Conservation (phyloP, 106 monocot species). For the Hemerocallis citrina region DNA sequence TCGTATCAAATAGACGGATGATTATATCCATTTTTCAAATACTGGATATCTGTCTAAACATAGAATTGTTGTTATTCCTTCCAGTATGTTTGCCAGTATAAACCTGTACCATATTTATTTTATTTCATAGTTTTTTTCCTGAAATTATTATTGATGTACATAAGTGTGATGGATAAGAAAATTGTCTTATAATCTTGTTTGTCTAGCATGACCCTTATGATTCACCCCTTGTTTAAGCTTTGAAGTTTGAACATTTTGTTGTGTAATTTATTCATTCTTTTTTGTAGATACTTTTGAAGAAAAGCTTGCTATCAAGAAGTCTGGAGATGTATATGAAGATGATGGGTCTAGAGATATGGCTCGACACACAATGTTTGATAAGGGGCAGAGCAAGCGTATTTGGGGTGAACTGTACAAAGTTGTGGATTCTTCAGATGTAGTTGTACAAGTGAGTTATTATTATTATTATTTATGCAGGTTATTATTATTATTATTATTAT, state of each 20-base stretch:
- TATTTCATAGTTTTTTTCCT: no score
- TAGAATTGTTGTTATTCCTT: no score
- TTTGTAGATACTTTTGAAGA: slow-evolving; percentile 67
- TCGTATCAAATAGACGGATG: no score
- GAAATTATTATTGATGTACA: no score
- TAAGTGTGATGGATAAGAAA: no score
- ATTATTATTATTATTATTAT: no score
- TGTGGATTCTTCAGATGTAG: slow-evolving; percentile 94
- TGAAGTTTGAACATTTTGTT: not conserved
- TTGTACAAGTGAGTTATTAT: slow-evolving; percentile 60
- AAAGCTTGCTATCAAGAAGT: slow-evolving; percentile 26
- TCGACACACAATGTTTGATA: slow-evolving; percentile 94
- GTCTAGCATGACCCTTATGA: not conserved
- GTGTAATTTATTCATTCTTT: not conserved
- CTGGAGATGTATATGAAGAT: slow-evolving; percentile 44
- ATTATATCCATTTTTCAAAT: no score
- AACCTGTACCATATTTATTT: no score
- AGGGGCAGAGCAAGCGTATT: slow-evolving; percentile 97
- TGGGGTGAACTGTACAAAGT: slow-evolving; percentile 99
- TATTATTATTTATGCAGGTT: not conserved
- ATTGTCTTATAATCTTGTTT: not conserved
- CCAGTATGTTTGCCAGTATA: no score
- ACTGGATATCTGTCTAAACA: no score
- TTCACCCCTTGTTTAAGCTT: no score
- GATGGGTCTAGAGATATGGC: slow-evolving; percentile 84